Evolutionary conservation across 139 green algal species (phyloP).

Genomic region (Mesotaenium endlicherianum): DNA sequence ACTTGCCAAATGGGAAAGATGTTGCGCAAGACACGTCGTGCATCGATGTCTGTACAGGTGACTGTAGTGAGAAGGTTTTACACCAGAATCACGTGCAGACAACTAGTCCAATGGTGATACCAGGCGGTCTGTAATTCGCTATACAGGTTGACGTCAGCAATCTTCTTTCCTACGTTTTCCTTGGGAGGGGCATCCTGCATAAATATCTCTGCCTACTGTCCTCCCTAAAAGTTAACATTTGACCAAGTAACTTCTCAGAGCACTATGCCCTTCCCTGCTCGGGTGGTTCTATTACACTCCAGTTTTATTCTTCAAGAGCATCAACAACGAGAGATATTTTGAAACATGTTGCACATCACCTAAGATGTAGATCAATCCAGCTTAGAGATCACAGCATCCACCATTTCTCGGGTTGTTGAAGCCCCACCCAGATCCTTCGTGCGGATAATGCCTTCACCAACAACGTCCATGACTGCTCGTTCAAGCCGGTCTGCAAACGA

Average conservation of each 20-base stretch:
- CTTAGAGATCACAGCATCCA: constrained; percentile 50
- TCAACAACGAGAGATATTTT: too few relatives aligned
- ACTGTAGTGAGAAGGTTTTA: too few relatives aligned
- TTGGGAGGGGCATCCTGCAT: background rate
- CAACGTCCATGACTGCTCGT: constrained; percentile 53
- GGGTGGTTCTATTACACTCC: too few relatives aligned
- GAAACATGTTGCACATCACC: background rate
- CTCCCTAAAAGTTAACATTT: background rate
- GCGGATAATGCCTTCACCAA: constrained; percentile 25
- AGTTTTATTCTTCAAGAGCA: too few relatives aligned
- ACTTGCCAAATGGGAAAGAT: too few relatives aligned
- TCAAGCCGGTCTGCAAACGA: constrained; percentile 57
- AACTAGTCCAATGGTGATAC: too few relatives aligned
- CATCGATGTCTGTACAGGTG: too few relatives aligned
- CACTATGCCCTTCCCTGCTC: background rate
- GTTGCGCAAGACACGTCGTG: too few relatives aligned
- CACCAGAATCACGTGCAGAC: too few relatives aligned
- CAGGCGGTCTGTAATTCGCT: too few relatives aligned
- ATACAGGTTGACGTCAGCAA: too few relatives aligned
- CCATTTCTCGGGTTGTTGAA: constrained; percentile 45
- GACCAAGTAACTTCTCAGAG: background rate
- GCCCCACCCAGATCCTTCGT: constrained; percentile 46
- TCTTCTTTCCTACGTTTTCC: too few relatives aligned
- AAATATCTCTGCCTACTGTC: background rate
- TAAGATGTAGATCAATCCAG: constrained; percentile 17